Conservation (phyloP, 2,329 filamentous ascomycete species). For the Botrytis sinoallii region DNA sequence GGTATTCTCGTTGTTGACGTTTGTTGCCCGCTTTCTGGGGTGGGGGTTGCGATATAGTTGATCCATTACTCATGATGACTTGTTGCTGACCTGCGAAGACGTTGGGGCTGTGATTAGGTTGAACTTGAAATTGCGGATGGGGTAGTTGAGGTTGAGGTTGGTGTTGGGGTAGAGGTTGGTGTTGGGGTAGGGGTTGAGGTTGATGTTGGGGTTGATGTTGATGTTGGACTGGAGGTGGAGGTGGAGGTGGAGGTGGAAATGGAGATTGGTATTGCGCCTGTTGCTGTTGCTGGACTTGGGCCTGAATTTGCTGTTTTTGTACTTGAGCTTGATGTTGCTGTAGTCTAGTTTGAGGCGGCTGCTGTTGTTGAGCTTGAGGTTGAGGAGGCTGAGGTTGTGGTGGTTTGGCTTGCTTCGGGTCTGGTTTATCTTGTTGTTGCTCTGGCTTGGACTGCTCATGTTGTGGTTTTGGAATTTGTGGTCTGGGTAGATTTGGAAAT, state of each 20-base stretch:
- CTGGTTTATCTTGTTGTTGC: background rate
- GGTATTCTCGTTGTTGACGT: constrained; percentile 8
- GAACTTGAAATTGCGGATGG: constrained; percentile 8
- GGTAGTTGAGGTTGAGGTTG: background rate
- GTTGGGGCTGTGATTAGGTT: background rate
- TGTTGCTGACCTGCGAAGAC: constrained; percentile 14
- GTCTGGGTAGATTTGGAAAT: constrained; percentile 1
- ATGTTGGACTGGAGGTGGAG: background rate
- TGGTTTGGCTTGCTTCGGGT: background rate
- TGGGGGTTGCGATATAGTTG: background rate
- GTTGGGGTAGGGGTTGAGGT: background rate
- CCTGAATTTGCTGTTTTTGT: background rate
- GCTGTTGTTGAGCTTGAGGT: background rate
- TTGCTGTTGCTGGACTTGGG: background rate
- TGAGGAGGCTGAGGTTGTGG: background rate
- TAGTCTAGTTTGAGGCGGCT: background rate
- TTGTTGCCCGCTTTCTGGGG: background rate
- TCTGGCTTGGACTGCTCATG: background rate
- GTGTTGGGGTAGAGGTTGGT: background rate
- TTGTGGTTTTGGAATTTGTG: constrained; percentile 17
- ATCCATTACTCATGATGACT: constrained; percentile 12
- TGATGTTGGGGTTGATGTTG: background rate
- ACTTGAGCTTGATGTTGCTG: background rate
- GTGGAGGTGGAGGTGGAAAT: background rate
- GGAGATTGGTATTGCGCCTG: constrained; percentile 1